Evolutionary conservation across 164 flowering plant genomes (phyloP), one percentile per base, ranked within the genome.

Genomic region (Amborella trichopoda): DNA sequence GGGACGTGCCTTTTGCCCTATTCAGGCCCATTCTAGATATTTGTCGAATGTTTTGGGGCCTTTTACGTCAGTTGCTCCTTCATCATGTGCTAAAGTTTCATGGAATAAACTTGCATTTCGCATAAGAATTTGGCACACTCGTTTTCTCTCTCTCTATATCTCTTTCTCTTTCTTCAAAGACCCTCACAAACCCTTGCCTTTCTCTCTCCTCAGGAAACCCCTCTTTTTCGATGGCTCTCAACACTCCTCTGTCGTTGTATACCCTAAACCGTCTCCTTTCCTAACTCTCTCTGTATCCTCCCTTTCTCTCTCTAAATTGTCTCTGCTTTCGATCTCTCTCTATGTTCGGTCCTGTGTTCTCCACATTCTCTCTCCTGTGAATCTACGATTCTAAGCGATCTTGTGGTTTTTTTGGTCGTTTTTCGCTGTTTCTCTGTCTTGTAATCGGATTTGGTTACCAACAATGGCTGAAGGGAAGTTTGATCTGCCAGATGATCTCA

Each of bases 401-500:
- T n/a, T n/a, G n/a, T n/a, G n/a, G n/a, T n/a, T n/a, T n/a, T n/a
- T n/a, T n/a, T n/a, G n/a, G n/a, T n/a, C n/a, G n/a, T n/a, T n/a
- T n/a, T n/a, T n/a, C n/a, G n/a, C n/a, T n/a, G n/a, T n/a, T n/a
- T n/a, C n/a, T n/a, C n/a, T n/a, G n/a, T n/a, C n/a, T n/a, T n/a
- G n/a, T n/a, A n/a, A n/a, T n/a, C n/a, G n/a, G n/a, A n/a, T n/a
- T n/a, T n/a, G n/a, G 57, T 21, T 28, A 1, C 6, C 20, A 2
- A 32, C 61, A 50, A 80, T 85, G 90, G 74, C 77, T 20, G 80
- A 72, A 34, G 65, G 78, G 38, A 82, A 78, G 69, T 44, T 74
- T 56, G 74, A 77, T 75, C 76, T 81, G 13, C 80, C 93, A 8
- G 87, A 75, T 40, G 93, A 82, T 78, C 79, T 82, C 54, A 71